Conservation (phyloP, 345 rosid genomes). For the Draba incana region DNA sequence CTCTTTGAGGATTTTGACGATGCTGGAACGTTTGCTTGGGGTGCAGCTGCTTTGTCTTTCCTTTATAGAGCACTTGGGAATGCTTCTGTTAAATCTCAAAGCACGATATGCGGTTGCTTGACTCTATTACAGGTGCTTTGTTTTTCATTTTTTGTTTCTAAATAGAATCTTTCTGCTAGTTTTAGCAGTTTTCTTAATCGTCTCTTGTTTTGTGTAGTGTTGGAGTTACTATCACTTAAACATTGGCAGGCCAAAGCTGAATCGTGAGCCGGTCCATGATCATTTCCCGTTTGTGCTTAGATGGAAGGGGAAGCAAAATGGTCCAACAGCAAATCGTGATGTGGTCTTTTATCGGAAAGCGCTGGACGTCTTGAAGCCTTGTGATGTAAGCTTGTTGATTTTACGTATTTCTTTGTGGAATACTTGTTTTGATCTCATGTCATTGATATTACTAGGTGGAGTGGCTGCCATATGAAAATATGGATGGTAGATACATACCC, state of each 20-base stretch:
- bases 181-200: constrained; percentile 4
- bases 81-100: constrained; percentile 94
- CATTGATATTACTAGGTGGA: constrained; percentile 55
- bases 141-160: neutral
- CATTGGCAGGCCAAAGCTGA: constrained; percentile 88
- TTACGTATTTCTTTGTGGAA: constrained; percentile 10
- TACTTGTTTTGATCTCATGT: constrained; percentile 12
- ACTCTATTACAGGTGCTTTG: constrained; percentile 79
- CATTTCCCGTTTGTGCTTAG: constrained; percentile 86
- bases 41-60: constrained; percentile 92
- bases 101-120: constrained; percentile 96
- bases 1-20: constrained; percentile 79
- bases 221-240: constrained; percentile 96
- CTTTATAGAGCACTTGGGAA: constrained; percentile 96
- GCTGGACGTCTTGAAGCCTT: constrained; percentile 74
- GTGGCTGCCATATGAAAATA: constrained; percentile 82
- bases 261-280: constrained; percentile 73
- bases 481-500: constrained; percentile 74
- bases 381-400: constrained; percentile 54
- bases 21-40: constrained; percentile 90
- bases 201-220: constrained; percentile 54
- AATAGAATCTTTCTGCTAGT: neutral
- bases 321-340: constrained; percentile 90
- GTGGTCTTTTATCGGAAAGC: constrained; percentile 88
- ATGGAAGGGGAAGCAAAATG: constrained; percentile 97